Evolutionary conservation across 768 basidiomycete genomes (phyloP).

Genomic region (Grammothele lineata): DNA sequence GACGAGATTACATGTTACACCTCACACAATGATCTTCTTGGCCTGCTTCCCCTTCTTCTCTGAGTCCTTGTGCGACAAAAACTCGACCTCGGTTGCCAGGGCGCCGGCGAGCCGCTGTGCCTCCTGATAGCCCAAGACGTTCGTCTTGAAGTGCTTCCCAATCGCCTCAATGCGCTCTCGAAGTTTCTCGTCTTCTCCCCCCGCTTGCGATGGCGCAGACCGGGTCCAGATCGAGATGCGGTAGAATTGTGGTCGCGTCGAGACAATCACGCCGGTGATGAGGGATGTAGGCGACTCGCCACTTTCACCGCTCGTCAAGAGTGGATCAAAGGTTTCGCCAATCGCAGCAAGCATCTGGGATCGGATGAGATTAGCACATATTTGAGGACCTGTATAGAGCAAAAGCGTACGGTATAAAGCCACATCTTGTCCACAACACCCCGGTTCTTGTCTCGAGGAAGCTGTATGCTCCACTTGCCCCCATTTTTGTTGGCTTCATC

Average conservation of each 20-base stretch:
- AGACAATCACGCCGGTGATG: conserved; percentile 69
- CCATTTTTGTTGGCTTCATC: conserved; percentile 95
- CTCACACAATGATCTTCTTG: conserved; percentile 72
- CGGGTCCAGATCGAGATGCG: conserved; percentile 98
- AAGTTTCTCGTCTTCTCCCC: conserved; percentile 49
- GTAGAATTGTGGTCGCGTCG: conserved; percentile 92
- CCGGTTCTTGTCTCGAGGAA: conserved; percentile 93
- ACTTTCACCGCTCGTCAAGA: conserved; percentile 47
- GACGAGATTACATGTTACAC: conserved; percentile 12
- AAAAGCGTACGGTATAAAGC: conserved; percentile 81
- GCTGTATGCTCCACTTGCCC: conserved; percentile 98
- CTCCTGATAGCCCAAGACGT: conserved; percentile 78
- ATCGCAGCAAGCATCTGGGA: conserved; percentile 97
- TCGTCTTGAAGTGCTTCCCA: conserved; percentile 88
- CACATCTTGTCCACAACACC: conserved; percentile 88
- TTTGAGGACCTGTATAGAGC: not conserved
- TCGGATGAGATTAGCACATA: not conserved
- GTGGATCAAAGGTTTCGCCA: conserved; percentile 96
- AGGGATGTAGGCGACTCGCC: conserved; percentile 50
- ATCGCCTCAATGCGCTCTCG: conserved; percentile 80
- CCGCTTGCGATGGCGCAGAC: conserved; percentile 51
- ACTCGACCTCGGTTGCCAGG: conserved; percentile 94
- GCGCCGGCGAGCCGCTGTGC: conserved; percentile 73
- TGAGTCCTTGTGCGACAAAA: conserved; percentile 90
- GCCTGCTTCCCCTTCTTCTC: conserved; percentile 88